These are phyloP conservation scores for Kwoniella dejecticola DNA, from an alignment of 768 basidiomycete genomes.

Conservation along the genomic window DNA sequence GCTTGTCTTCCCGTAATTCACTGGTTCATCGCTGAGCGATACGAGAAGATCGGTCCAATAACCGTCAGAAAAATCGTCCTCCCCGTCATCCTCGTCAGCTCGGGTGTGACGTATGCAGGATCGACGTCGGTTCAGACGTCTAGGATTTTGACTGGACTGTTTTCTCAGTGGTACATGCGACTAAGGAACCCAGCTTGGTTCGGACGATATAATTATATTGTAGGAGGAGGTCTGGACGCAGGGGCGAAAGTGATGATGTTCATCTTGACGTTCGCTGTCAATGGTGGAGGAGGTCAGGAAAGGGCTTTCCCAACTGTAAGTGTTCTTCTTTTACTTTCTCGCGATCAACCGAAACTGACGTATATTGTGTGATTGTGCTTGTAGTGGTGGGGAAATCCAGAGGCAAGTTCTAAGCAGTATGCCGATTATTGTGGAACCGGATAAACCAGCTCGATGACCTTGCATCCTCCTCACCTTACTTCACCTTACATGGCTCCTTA, in stretches of 20 bases:
- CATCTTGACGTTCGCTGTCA: slow-evolving; percentile 6
- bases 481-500: too few species aligned
- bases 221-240: slow-evolving; percentile 3
- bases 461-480: too few species aligned
- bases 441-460: background rate
- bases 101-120: too few species aligned
- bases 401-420: slow-evolving; percentile 3
- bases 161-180: too few species aligned
- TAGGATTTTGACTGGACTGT: too few species aligned
- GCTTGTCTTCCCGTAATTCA: too few species aligned
- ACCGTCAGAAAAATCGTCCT: too few species aligned
- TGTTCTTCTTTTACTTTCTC: background rate
- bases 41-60: too few species aligned
- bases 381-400: slow-evolving; percentile 2
- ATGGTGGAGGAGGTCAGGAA: background rate
- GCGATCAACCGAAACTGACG: background rate
- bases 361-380: background rate
- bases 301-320: background rate
- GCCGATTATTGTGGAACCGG: slow-evolving; percentile 3
- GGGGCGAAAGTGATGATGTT: slow-evolving; percentile 5
- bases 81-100: too few species aligned
- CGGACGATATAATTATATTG: slow-evolving; percentile 1
- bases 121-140: too few species aligned
- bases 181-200: too few species aligned
- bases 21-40: too few species aligned